These are phyloP conservation scores for Magnusiomyces ingens DNA, from an alignment of 1,139 yeast genomes.

Conservation along the genomic window DNA sequence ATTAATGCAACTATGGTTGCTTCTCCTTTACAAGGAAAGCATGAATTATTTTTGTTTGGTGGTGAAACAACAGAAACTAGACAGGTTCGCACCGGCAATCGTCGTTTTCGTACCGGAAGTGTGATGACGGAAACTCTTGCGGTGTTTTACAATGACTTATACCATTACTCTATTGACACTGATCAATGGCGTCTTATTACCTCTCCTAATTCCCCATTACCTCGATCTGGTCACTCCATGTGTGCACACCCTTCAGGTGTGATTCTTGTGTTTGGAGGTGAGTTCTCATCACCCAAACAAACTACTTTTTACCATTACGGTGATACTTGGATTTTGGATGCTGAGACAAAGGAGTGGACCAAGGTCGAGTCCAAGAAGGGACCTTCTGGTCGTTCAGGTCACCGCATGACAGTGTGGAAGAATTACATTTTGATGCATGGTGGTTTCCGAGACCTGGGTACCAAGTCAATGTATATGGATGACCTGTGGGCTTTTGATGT, in stretches of 20 bases:
- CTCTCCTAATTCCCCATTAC: conserved; percentile 85
- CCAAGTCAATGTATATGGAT: conserved; percentile 67
- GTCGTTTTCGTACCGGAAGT: conserved; percentile 19
- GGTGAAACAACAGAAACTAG: conserved; percentile 56
- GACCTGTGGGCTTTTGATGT: conserved; percentile 94
- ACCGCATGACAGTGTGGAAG: conserved; percentile 86
- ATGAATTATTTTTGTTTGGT: conserved; percentile 79
- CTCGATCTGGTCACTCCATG: conserved; percentile 91
- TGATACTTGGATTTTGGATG: conserved; percentile 89
- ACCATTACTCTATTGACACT: conserved; percentile 64
- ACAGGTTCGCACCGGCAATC: conserved; percentile 4
- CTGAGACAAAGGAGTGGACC: conserved; percentile 81
- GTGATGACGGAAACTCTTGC: conserved; percentile 40
- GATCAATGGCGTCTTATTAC: conserved; percentile 74
- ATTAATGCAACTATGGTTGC: conserved; percentile 71
- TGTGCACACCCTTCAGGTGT: conserved; percentile 89
- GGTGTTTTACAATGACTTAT: conserved; percentile 77
- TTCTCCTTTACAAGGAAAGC: conserved; percentile 66
- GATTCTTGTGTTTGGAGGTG: conserved; percentile 87
- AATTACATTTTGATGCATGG: conserved; percentile 80
- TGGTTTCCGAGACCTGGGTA: conserved; percentile 80
- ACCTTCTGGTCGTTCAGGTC: conserved; percentile 89
- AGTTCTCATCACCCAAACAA: conserved; percentile 93
- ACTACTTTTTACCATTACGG: conserved; percentile 94
- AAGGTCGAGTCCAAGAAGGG: conserved; percentile 69